A percentile compares a stretch with the other conserved stretches of the same genome.
Conservation (phyloP, 495 filamentous ascomycete genomes). For the Neurospora pannonica region DNA sequence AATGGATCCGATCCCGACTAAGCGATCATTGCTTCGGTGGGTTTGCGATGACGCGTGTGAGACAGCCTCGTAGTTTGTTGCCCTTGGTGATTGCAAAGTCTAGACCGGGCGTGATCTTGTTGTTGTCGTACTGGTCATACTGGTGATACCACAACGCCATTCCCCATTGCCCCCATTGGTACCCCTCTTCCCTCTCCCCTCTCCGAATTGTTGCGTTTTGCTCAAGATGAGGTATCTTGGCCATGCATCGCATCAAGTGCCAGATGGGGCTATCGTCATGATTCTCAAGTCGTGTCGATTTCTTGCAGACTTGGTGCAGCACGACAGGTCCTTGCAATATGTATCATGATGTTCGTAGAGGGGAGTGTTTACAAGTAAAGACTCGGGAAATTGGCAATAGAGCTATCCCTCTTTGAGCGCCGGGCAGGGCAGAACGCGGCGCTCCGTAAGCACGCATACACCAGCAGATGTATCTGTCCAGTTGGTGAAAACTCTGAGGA, state of each 20-base stretch:
- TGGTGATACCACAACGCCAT: not conserved
- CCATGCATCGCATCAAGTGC: not conserved
- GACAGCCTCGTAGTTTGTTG: not conserved
- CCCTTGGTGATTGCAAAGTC: not conserved
- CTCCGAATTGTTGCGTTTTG: not conserved
- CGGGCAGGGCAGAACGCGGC: no score
- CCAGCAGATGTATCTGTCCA: no score
- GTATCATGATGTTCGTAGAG: not conserved
- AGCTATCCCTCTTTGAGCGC: no score
- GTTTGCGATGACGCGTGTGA: not conserved
- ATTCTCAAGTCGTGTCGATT: not conserved
- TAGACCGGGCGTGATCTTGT: not conserved
- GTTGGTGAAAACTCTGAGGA: no score
- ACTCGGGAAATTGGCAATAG: no score
- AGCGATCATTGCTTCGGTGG: not conserved
- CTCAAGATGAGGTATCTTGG: not conserved
- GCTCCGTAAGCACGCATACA: no score
- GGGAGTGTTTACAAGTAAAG: not conserved
- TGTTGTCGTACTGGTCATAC: not conserved
- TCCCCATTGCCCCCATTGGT: not conserved
- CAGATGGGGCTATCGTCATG: not conserved
- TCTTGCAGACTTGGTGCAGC: not conserved
- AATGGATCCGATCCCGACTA: not conserved
- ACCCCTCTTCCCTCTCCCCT: not conserved
- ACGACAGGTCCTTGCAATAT: not conserved